Evolutionary conservation across 208 protist species (phyloP).

Genomic region (Leishmania gerbilli): DNA sequence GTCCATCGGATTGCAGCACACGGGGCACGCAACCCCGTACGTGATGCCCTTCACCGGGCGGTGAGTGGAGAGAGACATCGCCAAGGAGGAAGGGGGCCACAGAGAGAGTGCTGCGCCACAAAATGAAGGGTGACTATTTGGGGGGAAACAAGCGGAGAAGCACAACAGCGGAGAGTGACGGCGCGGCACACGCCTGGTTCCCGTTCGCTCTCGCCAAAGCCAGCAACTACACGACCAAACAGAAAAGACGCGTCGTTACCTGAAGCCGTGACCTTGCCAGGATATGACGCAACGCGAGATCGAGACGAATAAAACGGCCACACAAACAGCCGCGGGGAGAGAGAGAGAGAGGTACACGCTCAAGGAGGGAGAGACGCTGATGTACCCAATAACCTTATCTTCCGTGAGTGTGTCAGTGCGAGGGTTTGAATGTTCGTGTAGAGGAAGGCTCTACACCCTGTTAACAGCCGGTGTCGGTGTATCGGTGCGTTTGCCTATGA

Average conservation of each 20-base stretch:
- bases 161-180: neutral
- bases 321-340: too few species aligned
- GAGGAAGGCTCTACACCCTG: too few species aligned
- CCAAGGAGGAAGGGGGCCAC: neutral
- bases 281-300: too few species aligned
- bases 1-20: constrained; percentile 56
- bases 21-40: constrained; percentile 76
- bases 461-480: too few species aligned
- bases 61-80: constrained; percentile 40
- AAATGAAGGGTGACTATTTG: neutral
- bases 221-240: neutral
- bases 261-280: neutral
- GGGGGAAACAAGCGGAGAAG: neutral
- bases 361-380: too few species aligned
- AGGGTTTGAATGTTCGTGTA: too few species aligned
- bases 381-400: too few species aligned
- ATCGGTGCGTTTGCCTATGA: too few species aligned
- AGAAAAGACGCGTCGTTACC: neutral
- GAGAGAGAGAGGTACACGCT: too few species aligned
- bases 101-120: too few species aligned
- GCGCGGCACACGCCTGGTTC: neutral
- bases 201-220: neutral
- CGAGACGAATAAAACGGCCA: too few species aligned
- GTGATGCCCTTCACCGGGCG: constrained; percentile 48
- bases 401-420: too few species aligned